Conservation (phyloP, 495 filamentous ascomycete species). For the Aspergillus taichungensis region DNA sequence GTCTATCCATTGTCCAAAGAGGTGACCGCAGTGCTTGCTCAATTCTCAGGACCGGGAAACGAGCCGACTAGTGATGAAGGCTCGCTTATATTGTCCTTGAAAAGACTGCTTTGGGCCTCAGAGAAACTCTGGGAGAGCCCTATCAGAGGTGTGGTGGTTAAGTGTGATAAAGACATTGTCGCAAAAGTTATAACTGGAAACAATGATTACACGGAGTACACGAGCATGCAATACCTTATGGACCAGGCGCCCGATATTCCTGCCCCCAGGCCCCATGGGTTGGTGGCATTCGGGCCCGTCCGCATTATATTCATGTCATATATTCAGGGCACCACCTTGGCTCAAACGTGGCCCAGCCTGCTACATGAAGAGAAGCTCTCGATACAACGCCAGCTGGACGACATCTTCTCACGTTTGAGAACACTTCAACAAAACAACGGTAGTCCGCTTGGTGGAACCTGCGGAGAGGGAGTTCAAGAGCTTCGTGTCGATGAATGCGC, state of each 20-base stretch:
- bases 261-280: slow-evolving; percentile 22
- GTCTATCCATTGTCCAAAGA: slow-evolving; percentile 12
- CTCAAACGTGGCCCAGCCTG: slow-evolving; percentile 18
- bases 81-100: slow-evolving; percentile 1
- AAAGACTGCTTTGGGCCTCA: slow-evolving; percentile 8
- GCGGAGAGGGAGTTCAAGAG: slow-evolving; percentile 27
- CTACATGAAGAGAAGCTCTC: slow-evolving; percentile 18
- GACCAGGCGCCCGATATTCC: slow-evolving; percentile 20
- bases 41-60: too few relatives aligned
- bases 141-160: slow-evolving; percentile 12
- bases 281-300: slow-evolving; percentile 16
- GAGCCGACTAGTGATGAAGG: background rate
- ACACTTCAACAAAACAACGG: slow-evolving; percentile 13
- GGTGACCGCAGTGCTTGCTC: slow-evolving; percentile 6
- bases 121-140: slow-evolving; percentile 7
- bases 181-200: slow-evolving; percentile 17
- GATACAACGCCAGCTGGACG: slow-evolving; percentile 23
- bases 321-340: slow-evolving; percentile 19
- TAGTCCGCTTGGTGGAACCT: slow-evolving; percentile 16
- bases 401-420: slow-evolving; percentile 22
- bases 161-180: slow-evolving; percentile 19
- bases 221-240: slow-evolving; percentile 25
- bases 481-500: slow-evolving; percentile 10
- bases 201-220: slow-evolving; percentile 25
- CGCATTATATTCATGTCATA: slow-evolving; percentile 26